A percentile compares a stretch with the other conserved stretches of the same genome.
These are phyloP conservation scores for Tylopilus sp. DNA, from an alignment of 1,284 basidiomycete genomes.

Conservation along the genomic window DNA sequence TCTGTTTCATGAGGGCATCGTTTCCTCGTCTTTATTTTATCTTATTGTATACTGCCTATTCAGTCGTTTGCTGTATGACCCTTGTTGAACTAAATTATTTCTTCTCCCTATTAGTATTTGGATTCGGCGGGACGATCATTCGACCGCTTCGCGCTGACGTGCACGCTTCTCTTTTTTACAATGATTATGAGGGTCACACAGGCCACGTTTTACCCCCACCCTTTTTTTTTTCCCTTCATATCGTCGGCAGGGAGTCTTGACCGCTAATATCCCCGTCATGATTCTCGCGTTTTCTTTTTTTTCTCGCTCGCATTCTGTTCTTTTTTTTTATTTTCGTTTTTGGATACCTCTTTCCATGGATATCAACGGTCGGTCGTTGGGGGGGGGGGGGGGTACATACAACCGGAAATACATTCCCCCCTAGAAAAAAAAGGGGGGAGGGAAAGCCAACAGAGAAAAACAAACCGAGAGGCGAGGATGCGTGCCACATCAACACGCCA, in stretches of 20 bases:
- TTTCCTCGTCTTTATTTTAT: slow-evolving; percentile 5
- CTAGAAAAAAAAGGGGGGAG: neutral
- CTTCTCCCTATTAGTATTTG: slow-evolving; percentile 4
- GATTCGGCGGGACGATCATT: slow-evolving; percentile 6
- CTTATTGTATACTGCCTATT: slow-evolving; percentile 29
- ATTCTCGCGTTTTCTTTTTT: neutral
- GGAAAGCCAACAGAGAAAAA: neutral
- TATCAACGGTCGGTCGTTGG: slow-evolving; percentile 6
- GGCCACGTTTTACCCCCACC: too few species aligned
- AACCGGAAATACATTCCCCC: slow-evolving; percentile 11
- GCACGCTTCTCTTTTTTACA: neutral
- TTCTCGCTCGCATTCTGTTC: neutral
- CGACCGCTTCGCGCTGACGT: slow-evolving; percentile 3
- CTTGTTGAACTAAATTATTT: slow-evolving; percentile 23
- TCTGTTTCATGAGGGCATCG: neutral
- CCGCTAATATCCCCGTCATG: neutral
- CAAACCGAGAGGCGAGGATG: neutral
- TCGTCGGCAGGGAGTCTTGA: neutral
- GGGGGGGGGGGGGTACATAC: slow-evolving; percentile 10
- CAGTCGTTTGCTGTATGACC: slow-evolving; percentile 15
- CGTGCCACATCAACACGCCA: neutral
- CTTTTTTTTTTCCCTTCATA: neutral
- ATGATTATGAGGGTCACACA: neutral
- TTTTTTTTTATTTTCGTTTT: slow-evolving; percentile 1
- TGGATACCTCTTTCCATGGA: slow-evolving; percentile 22